A percentile compares a stretch with the other conserved stretches of the same genome.
These are phyloP conservation scores for Schizophyllum commune DNA, from an alignment of 1,284 basidiomycete genomes.

Conservation along the genomic window DNA sequence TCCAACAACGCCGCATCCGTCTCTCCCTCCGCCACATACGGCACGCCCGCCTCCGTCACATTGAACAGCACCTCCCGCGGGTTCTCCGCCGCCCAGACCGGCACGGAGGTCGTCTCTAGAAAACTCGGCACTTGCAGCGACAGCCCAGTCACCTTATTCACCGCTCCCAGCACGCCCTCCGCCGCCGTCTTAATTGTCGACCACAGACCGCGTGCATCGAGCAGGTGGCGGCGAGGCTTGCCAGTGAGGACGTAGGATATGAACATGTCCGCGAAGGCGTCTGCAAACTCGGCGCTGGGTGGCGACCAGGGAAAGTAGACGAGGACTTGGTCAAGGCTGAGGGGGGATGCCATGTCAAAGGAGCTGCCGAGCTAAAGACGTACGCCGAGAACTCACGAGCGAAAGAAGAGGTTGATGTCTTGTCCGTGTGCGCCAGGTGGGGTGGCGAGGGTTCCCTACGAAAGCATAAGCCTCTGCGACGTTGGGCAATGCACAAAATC, in stretches of 20 bases:
- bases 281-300: slow-evolving; percentile 10
- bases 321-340: no score
- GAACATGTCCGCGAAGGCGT: slow-evolving; percentile 13
- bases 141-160: neutral
- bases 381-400: slow-evolving; percentile 2
- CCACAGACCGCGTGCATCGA: neutral
- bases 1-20: slow-evolving; percentile 12
- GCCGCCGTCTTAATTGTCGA: neutral
- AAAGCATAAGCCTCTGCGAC: neutral
- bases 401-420: slow-evolving; percentile 23
- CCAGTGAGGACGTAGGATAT: slow-evolving; percentile 11
- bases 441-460: slow-evolving; percentile 23
- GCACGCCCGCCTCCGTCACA: slow-evolving; percentile 10
- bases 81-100: slow-evolving; percentile 12
- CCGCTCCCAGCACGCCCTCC: neutral
- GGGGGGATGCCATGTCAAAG: no score
- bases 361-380: no score
- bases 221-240: slow-evolving; percentile 8
- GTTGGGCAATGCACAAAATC: neutral
- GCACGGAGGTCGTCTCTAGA: neutral
- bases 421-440: slow-evolving; percentile 20
- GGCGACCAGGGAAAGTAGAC: no score
- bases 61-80: slow-evolving; percentile 20
- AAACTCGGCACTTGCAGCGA: neutral
- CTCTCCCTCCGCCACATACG: slow-evolving; percentile 9